Conservation (phyloP, 495 filamentous ascomycete species). For the Annulohypoxylon moriforme region DNA sequence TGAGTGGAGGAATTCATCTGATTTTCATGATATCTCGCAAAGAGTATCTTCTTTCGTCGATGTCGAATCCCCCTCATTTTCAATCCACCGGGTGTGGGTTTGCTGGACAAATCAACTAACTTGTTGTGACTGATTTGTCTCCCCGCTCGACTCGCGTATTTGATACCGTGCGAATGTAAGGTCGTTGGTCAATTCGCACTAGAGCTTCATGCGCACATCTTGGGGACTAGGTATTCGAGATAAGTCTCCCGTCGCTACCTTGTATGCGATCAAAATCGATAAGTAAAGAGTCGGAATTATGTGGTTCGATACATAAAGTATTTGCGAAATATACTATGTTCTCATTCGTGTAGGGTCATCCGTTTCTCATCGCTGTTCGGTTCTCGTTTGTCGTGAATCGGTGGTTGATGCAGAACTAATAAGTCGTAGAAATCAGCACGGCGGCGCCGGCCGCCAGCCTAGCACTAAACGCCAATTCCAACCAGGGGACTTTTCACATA, state of each 20-base stretch:
- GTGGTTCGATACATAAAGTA: not conserved
- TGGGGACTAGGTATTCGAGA: not conserved
- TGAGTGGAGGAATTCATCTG: not conserved
- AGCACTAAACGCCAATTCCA: constrained; percentile 9
- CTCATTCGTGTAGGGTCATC: not conserved
- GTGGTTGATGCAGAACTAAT: constrained; percentile 4
- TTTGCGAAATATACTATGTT: not conserved
- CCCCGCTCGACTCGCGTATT: not conserved
- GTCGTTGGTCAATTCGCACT: not conserved
- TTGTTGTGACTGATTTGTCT: not conserved
- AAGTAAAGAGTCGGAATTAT: not conserved
- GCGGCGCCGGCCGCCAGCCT: constrained; percentile 36
- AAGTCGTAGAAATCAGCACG: not conserved
- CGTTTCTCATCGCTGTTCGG: not conserved
- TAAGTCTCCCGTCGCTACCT: not conserved
- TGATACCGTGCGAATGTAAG: constrained; percentile 5
- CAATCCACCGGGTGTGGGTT: not conserved
- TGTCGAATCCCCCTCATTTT: not conserved
- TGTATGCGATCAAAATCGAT: not conserved
- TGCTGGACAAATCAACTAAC: not conserved
- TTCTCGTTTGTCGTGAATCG: not conserved
- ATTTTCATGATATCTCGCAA: not conserved
- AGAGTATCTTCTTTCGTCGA: not conserved
- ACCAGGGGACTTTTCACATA: constrained; percentile 8
- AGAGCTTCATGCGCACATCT: not conserved